phyloP scores from a whole-genome alignment of 1,284 basidiomycete species.

The Hypsizygus ulmarius region DNA sequence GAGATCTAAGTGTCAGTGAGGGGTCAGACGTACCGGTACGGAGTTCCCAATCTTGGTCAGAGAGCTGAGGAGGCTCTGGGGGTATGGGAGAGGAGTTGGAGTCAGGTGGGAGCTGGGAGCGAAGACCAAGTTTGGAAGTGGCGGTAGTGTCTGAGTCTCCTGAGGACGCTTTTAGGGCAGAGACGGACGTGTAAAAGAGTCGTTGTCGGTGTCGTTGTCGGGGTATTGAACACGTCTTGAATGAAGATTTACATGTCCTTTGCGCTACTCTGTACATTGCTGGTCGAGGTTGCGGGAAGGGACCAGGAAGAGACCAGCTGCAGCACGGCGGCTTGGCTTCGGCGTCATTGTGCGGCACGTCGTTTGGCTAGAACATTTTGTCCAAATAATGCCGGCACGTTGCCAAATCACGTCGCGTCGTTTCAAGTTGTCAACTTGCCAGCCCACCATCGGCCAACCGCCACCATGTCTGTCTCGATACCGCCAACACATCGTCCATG shows the following conservation, averaged over 20 bases:
- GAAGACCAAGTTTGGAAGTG: slow-evolving; percentile 32
- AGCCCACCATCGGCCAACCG: not conserved
- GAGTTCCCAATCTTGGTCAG: slow-evolving; percentile 64
- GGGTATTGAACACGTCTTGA: not conserved
- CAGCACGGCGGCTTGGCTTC: too few relatives aligned
- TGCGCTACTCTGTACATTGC: slow-evolving; percentile 11
- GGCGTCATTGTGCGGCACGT: too few relatives aligned
- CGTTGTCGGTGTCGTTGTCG: not conserved
- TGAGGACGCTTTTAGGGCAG: not conserved
- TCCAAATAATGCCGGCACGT: not conserved
- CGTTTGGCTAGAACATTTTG: too few relatives aligned
- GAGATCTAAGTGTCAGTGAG: slow-evolving; percentile 5
- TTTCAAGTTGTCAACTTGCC: not conserved
- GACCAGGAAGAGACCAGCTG: too few relatives aligned
- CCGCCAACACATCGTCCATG: slow-evolving; percentile 15
- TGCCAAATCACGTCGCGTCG: not conserved
- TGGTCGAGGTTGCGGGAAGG: not conserved
- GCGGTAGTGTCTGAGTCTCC: not conserved
- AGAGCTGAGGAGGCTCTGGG: slow-evolving; percentile 27
- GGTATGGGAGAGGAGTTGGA: slow-evolving; percentile 25
- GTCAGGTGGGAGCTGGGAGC: slow-evolving; percentile 31
- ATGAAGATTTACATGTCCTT: slow-evolving; percentile 8
- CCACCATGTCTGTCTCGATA: slow-evolving; percentile 10
- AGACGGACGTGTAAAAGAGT: slow-evolving; percentile 3
- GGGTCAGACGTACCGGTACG: slow-evolving; percentile 50